These are phyloP conservation scores for Crotalaria pallida DNA, from an alignment of 306 rosid genomes.

Conservation along the genomic window DNA sequence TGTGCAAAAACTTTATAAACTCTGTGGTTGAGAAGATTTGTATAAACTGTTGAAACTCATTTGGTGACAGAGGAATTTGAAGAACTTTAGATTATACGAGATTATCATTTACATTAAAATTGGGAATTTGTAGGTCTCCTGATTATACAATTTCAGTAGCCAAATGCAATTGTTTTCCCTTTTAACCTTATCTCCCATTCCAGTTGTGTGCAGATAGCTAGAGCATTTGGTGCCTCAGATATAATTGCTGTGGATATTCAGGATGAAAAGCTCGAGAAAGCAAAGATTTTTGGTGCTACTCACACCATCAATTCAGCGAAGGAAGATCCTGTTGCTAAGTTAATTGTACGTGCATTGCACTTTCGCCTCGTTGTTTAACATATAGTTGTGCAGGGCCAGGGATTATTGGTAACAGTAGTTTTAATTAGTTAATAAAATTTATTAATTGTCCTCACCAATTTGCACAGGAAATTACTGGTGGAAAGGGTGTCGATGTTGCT, in stretches of 20 bases:
- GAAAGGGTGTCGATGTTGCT: slow-evolving; percentile 88
- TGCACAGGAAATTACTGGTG: slow-evolving; percentile 86
- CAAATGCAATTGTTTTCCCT: slow-evolving; percentile 9
- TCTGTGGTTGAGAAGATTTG: background rate
- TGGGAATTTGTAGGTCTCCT: background rate
- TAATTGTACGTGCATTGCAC: slow-evolving; percentile 46
- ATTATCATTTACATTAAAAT: background rate
- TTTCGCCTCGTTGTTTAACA: slow-evolving; percentile 17
- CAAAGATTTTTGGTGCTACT: slow-evolving; percentile 84
- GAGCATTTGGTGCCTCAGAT: slow-evolving; percentile 95
- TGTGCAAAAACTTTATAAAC: background rate
- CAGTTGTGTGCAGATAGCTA: slow-evolving; percentile 99
- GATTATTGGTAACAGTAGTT: background rate
- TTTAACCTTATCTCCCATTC: slow-evolving; percentile 27
- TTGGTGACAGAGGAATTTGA: no score
- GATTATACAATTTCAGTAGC: background rate
- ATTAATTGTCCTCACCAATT: slow-evolving; percentile 3
- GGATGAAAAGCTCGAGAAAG: slow-evolving; percentile 82
- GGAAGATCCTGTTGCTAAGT: slow-evolving; percentile 78
- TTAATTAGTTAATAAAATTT: background rate
- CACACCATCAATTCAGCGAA: slow-evolving; percentile 67
- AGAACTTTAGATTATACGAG: background rate
- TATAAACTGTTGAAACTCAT: background rate
- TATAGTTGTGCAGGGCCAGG: background rate
- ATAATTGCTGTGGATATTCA: slow-evolving; percentile 87